Conservation (phyloP, 1,284 basidiomycete species). For the Ustilago hordei region DNA sequence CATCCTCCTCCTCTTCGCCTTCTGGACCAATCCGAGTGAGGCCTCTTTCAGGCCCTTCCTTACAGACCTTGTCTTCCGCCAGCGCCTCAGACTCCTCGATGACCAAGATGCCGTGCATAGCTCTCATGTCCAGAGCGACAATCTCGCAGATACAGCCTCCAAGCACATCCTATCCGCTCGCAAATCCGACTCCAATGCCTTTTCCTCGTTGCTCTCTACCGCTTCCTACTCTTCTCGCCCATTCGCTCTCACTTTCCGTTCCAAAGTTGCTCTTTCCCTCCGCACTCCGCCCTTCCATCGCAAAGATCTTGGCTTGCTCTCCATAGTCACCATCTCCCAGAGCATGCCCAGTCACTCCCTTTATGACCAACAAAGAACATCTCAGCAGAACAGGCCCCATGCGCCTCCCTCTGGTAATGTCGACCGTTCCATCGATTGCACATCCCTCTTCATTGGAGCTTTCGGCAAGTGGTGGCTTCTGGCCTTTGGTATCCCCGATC, state of each 20-base stretch:
- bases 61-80: conserved; percentile 92
- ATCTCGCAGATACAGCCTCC: conserved; percentile 4
- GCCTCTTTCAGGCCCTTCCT: conserved; percentile 91
- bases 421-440: conserved; percentile 64
- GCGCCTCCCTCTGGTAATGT: conserved; percentile 45
- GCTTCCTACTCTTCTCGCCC: conserved; percentile 45
- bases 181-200: conserved; percentile 25
- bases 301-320: conserved; percentile 84
- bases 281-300: conserved; percentile 92
- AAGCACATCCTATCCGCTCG: conserved; percentile 3
- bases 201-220: conserved; percentile 31
- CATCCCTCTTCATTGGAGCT: conserved; percentile 86
- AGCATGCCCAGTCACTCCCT: conserved; percentile 34
- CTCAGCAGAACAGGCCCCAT: conserved; percentile 3
- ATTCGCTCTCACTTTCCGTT: conserved; percentile 78
- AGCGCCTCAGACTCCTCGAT: conserved; percentile 84
- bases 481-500: conserved; percentile 71
- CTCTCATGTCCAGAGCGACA: conserved; percentile 4
- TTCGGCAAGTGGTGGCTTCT: conserved; percentile 90
- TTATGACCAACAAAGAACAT: conserved; percentile 9
- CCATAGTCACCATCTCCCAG: conserved; percentile 77
- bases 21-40: conserved; percentile 92
- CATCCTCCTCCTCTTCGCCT: conserved; percentile 73
- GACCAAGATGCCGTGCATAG: conserved; percentile 32
- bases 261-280: conserved; percentile 79